These are phyloP conservation scores for Linnemannia exigua DNA, from an alignment of 192 early-diverging fungal genomes.

Conservation along the genomic window DNA sequence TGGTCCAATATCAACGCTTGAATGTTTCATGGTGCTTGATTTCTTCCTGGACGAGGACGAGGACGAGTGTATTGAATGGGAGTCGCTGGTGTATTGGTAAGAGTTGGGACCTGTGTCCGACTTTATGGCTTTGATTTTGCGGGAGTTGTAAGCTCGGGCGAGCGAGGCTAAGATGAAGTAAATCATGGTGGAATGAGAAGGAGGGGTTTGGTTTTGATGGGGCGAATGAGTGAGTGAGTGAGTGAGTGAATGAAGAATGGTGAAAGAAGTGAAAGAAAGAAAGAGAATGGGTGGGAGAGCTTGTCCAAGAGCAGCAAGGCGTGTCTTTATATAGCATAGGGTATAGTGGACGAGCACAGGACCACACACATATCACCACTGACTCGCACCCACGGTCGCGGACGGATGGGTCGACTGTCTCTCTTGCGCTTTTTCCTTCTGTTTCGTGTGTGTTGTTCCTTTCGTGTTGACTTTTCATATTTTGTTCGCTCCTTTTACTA, in stretches of 20 bases:
- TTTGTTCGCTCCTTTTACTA: too few relatives aligned
- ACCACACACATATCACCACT: not conserved
- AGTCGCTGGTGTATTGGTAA: not conserved
- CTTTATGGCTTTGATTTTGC: not conserved
- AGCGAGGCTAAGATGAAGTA: not conserved
- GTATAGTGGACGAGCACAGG: not conserved
- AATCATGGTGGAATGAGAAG: not conserved
- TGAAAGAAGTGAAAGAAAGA: not conserved
- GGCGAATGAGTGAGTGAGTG: slow-evolving; percentile 4
- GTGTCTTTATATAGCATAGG: slow-evolving; percentile 8
- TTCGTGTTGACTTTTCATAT: too few relatives aligned
- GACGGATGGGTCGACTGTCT: not conserved
- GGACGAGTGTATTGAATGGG: not conserved
- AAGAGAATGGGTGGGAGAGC: not conserved
- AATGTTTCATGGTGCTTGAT: slow-evolving; percentile 19
- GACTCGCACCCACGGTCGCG: not conserved
- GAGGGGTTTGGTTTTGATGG: not conserved
- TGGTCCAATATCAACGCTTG: not conserved
- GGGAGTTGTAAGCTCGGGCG: not conserved
- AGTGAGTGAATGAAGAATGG: not conserved
- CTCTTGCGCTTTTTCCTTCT: not conserved
- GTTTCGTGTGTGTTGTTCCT: too few relatives aligned
- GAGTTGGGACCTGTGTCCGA: not conserved
- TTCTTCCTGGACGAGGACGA: slow-evolving; percentile 6
- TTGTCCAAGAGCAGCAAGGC: not conserved